These are phyloP conservation scores for Jimgerdemannia flammicorona DNA, from an alignment of 192 early-diverging fungal genomes.

Conservation along the genomic window DNA sequence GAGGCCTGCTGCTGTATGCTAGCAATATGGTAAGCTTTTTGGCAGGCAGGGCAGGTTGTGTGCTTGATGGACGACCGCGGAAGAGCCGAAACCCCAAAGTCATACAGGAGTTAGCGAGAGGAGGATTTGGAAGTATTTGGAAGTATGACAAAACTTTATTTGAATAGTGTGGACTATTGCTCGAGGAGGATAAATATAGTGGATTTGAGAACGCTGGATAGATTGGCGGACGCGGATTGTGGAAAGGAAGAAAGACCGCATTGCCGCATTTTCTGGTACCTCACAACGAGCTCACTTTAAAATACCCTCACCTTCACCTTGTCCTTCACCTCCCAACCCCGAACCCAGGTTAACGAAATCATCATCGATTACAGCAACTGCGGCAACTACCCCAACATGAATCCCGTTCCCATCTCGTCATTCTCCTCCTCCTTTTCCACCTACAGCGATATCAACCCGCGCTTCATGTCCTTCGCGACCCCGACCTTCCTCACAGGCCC, in stretches of 20 bases:
- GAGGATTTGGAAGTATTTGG: too few species aligned
- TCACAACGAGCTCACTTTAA: too few species aligned
- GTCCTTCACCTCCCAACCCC: background rate
- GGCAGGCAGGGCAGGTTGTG: too few species aligned
- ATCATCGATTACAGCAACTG: constrained; percentile 46
- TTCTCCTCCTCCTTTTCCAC: constrained; percentile 15
- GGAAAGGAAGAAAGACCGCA: too few species aligned
- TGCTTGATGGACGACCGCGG: constrained; percentile 70
- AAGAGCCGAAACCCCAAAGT: constrained; percentile 36
- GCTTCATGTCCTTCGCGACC: background rate
- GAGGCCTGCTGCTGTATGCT: constrained; percentile 81
- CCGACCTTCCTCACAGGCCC: background rate
- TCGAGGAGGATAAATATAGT: too few species aligned
- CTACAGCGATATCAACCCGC: background rate
- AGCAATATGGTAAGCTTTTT: constrained; percentile 63
- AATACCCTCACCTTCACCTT: too few species aligned
- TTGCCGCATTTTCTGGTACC: too few species aligned
- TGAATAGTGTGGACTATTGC: too few species aligned
- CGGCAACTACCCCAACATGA: constrained; percentile 5
- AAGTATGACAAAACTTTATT: too few species aligned
- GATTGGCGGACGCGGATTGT: too few species aligned
- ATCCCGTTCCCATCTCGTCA: constrained; percentile 6
- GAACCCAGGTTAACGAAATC: constrained; percentile 39
- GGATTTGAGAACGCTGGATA: too few species aligned
- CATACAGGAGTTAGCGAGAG: too few species aligned